Evolutionary conservation across 2,329 filamentous ascomycete genomes (phyloP).

Genomic region (Pyrenochaeta sp.): DNA sequence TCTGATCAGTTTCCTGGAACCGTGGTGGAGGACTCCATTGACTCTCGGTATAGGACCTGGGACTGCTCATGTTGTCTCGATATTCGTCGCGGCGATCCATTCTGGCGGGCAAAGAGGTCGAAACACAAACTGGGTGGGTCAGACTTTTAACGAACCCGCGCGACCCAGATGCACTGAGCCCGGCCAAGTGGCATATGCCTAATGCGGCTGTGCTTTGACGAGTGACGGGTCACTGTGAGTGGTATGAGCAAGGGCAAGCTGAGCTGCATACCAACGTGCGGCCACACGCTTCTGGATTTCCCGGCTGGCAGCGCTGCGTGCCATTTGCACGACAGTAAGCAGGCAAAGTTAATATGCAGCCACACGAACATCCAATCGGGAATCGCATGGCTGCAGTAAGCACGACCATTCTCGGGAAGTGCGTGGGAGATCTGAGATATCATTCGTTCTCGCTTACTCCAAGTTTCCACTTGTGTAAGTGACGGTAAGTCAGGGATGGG

Average conservation of each 20-base stretch:
- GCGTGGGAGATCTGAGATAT: slow-evolving; percentile 9
- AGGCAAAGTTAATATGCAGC: slow-evolving; percentile 14
- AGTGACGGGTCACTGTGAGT: slow-evolving; percentile 8
- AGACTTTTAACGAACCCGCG: slow-evolving; percentile 12
- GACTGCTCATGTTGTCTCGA: slow-evolving; percentile 19
- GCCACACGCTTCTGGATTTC: slow-evolving; percentile 13
- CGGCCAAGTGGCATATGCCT: slow-evolving; percentile 11
- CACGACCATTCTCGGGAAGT: slow-evolving; percentile 3
- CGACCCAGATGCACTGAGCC: slow-evolving; percentile 3
- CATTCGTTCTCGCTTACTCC: slow-evolving; percentile 12
- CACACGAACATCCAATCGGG: slow-evolving; percentile 16
- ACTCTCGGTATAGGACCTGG: slow-evolving; percentile 16
- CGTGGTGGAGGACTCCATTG: slow-evolving; percentile 30
- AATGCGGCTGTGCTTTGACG: slow-evolving; percentile 17
- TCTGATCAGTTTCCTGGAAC: slow-evolving; percentile 29
- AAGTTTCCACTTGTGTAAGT: slow-evolving; percentile 12
- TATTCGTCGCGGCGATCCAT: slow-evolving; percentile 25
- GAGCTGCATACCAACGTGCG: slow-evolving; percentile 14
- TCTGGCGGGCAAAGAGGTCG: slow-evolving; percentile 9
- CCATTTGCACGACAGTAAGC: slow-evolving; percentile 23
- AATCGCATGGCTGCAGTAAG: slow-evolving; percentile 14
- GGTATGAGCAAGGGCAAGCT: slow-evolving; percentile 14
- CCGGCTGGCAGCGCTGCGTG: slow-evolving; percentile 13
- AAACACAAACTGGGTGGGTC: slow-evolving; percentile 10
- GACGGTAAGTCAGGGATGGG: no score